Evolutionary conservation across 1,284 basidiomycete genomes (phyloP), one percentile per base, ranked within the genome.

Genomic region (Neonothopanus nambi): DNA sequence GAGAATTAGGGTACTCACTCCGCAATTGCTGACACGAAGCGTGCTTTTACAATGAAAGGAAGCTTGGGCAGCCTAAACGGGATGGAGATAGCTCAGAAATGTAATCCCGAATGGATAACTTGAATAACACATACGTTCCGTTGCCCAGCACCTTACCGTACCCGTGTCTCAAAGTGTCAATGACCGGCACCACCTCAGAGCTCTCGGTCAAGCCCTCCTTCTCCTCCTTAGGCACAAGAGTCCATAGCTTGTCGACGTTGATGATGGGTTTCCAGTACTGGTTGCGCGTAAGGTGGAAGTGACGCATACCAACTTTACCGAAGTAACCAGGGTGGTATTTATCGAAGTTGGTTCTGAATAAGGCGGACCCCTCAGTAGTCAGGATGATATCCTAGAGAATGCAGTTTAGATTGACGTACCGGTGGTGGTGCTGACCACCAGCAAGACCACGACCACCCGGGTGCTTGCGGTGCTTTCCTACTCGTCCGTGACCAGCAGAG

Each of bases 361-460:
- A 41, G 40, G 40, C 26, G 15, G 55, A 57, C 48, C 47, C 21
- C 42, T 1, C n/a, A 52, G 24, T 51, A 35, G 37, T 47, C 42
- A 35, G 24, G 4, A 21, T 6, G 5, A 40, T 11, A 35, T 37
- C 18, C 28, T 24, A 15, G 26, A 39, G 52, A 53, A 41, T 18
- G 17, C 42, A 37, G 51, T 9, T 35, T 18, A 43, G 46, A 15
- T 48, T 41, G 28, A 80, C 87, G 66, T 68, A 91, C 89, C 96
- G 83, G 89, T 99, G 97, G 84, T 99, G 96, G 81, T 98, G 96
- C 79, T 89, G 84, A 87, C 97, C 96, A 95, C 96, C 97, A 80
- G 96, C 96, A 69, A 98, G 91, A 98, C 96, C 96, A 78, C 96
- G 93, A 93, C 96, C 96, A 82, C 96, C 96, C 58, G 97, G 97